A percentile compares a stretch with the other conserved stretches of the same genome.
Conservation (phyloP, 257 asterid species). For the Capsicum rhomboideum region DNA sequence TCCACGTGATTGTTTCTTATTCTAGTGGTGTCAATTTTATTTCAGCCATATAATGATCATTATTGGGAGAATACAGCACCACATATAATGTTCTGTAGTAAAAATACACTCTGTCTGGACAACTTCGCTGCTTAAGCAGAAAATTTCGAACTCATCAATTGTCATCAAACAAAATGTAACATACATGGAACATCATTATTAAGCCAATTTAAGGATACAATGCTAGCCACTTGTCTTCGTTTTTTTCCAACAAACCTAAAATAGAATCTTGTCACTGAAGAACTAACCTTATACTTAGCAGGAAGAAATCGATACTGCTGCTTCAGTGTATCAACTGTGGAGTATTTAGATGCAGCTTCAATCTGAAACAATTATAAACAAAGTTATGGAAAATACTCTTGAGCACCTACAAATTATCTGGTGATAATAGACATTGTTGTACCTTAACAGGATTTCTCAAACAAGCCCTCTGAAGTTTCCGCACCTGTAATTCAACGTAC, state of each 20-base stretch:
- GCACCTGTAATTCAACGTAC: conserved; percentile 42
- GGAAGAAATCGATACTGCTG: conserved; percentile 78
- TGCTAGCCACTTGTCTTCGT: neutral
- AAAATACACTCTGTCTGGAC: neutral
- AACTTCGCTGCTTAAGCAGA: neutral
- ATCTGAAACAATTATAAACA: conserved; percentile 35
- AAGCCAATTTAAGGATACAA: neutral
- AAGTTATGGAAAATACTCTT: neutral
- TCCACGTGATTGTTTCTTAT: neutral
- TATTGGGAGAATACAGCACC: neutral
- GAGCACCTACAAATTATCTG: neutral
- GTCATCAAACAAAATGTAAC: neutral
- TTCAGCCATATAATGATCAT: neutral
- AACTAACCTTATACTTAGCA: conserved; percentile 70
- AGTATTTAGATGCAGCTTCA: conserved; percentile 80
- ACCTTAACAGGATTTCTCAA: conserved; percentile 88
- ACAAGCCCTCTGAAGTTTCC: conserved; percentile 92
- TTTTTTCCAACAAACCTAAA: neutral
- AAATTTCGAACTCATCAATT: neutral
- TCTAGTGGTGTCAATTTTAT: neutral
- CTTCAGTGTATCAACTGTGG: conserved; percentile 88
- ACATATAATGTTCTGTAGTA: neutral
- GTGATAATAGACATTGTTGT: conserved; percentile 1
- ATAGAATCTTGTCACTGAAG: neutral
- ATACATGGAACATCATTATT: neutral